phyloP scores from a whole-genome alignment of 73 alveolate genomes.

The Paramecium bursaria region DNA sequence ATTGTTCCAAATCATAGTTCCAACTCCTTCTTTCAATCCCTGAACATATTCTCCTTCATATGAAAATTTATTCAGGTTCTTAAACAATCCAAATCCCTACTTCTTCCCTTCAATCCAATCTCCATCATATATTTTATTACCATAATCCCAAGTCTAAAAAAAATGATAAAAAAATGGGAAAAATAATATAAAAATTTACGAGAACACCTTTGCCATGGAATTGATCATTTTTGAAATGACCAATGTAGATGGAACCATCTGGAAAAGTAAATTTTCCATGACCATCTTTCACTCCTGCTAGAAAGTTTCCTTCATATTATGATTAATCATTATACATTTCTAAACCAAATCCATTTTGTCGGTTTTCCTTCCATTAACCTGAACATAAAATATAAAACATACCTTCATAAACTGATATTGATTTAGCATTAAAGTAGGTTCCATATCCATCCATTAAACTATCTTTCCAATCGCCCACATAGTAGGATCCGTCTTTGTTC shows the following conservation, averaged over 20 bases:
- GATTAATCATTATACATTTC: neutral
- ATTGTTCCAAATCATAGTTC: constrained; percentile 40
- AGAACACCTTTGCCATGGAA: constrained; percentile 71
- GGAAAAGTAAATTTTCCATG: constrained; percentile 71
- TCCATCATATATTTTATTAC: neutral
- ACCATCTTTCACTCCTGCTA: constrained; percentile 66
- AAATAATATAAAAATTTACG: neutral
- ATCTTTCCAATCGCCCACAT: too few relatives aligned
- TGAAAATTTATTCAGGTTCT: neutral
- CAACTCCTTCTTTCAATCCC: constrained; percentile 50
- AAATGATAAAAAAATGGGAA: too few relatives aligned
- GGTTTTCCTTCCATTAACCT: neutral
- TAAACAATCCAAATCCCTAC: constrained; percentile 4
- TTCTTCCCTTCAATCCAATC: constrained; percentile 16
- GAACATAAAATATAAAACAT: neutral
- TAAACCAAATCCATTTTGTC: neutral
- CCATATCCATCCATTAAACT: too few relatives aligned
- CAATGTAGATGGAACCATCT: constrained; percentile 69
- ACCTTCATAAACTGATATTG: too few relatives aligned
- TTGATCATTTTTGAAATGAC: constrained; percentile 66
- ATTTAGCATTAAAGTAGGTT: too few relatives aligned
- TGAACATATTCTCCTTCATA: constrained; percentile 56
- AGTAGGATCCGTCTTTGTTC: too few relatives aligned
- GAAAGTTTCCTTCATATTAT: constrained; percentile 48
- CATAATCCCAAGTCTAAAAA: neutral